Base-by-base conservation (phyloP, 306 rosid species). In the Spatholobus suberectus region DNA sequence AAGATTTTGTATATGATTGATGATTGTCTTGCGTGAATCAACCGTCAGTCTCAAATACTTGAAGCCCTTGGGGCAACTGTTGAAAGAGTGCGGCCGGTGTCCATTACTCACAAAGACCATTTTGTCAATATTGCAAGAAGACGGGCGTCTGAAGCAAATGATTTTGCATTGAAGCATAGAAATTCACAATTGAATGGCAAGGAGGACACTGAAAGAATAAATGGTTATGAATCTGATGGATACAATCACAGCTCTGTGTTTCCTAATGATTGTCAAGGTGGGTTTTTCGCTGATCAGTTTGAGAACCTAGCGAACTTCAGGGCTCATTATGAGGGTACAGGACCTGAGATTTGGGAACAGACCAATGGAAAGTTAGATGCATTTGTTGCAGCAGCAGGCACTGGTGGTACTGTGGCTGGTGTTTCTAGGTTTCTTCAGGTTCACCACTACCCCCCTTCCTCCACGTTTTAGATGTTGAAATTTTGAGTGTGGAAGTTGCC, bases 321-420 rank as follows among this genome's bases (percentile, higher is more conserved):
- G 81, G 97, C 98, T 1, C 98, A 92, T 86, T 90, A 89, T 46
- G 90, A 92, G 83, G 93, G 94, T 79, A 96, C 98, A 2, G 99
- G 99, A 49, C 98, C 98, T 74, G 97, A 96, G 89, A 94, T 94
- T 73, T 96, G 97, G 98, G 90, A 93, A 63, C 98, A 96, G 85
- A 89, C 94, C 0, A 79, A 85, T 37, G 96, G 95, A 43, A 71
- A 82, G 18, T 70, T 96, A 54, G 94, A 96, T 87, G 98, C 94
- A 27, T 94, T 94, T 77, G 89, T 96, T 76, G 98, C 93, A 7
- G 99, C 95, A 43, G 94, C 98, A 21, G 97, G 99, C 72, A 96
- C 98, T 0, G 99, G 99, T 75, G 98, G 97, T 46, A 96, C 99
- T 17, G 81, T 94, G 80, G 98, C 98, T 20, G 98, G 99, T 62